phyloP scores from a whole-genome alignment of 2,329 filamentous ascomycete species.

The Colletotrichum destructivum region DNA sequence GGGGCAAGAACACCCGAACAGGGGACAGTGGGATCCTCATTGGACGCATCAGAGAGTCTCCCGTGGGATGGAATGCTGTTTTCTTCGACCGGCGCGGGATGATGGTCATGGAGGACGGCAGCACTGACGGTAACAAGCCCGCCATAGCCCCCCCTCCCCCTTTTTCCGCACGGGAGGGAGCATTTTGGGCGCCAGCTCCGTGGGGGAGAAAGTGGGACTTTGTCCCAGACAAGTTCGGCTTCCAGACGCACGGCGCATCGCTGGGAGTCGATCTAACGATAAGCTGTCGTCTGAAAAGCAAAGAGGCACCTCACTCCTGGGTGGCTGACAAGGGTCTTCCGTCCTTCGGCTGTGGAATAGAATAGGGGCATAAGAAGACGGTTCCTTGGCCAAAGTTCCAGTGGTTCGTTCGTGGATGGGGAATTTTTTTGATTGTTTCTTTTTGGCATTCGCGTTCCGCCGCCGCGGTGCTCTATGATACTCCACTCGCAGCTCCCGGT shows the following conservation, averaged over 20 bases:
- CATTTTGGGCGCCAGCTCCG: neutral
- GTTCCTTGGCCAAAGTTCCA: neutral
- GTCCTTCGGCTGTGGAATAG: neutral
- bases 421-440: neutral
- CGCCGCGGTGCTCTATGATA: neutral
- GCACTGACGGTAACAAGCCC: neutral
- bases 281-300: neutral
- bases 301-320: neutral
- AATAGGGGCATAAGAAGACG: neutral
- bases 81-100: neutral
- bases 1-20: neutral
- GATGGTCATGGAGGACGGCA: neutral
- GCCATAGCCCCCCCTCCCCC: no score
- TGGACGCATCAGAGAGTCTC: neutral
- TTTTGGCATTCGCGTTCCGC: neutral
- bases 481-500: neutral
- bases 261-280: neutral
- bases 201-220: neutral
- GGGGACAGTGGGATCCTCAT: neutral
- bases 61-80: neutral
- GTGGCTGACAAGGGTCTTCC: neutral
- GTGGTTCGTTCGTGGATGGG: no score
- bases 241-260: neutral
- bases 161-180: neutral
- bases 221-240: no score